A percentile compares a stretch with the other conserved stretches of the same genome.
These are phyloP conservation scores for bread wheat (Triticum aestivum) DNA, from an alignment of 176 grass and related monocot species.

Conservation along the genomic window DNA sequence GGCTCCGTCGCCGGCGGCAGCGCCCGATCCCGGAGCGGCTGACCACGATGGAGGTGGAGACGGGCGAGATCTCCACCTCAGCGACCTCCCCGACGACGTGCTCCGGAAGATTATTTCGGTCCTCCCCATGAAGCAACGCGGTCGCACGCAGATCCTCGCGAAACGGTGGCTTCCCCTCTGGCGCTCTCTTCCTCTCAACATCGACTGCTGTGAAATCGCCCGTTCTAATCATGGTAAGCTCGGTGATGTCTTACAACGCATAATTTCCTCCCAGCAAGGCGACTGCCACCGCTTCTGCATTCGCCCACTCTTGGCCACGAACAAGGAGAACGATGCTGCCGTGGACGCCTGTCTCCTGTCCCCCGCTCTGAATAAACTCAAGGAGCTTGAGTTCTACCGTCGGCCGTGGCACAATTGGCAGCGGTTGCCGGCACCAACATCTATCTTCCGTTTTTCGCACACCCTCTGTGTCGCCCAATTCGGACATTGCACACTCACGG, in stretches of 20 bases:
- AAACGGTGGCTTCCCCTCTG: not conserved
- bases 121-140: not conserved
- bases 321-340: not conserved
- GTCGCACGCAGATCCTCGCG: not conserved
- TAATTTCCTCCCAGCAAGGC: not conserved
- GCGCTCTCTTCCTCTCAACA: not conserved
- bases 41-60: not conserved
- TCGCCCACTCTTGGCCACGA: not conserved
- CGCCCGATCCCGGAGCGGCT: not conserved
- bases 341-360: not conserved
- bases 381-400: not conserved
- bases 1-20: not conserved
- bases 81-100: not conserved
- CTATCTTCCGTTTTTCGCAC: conserved; percentile 19
- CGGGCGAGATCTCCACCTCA: not conserved
- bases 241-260: not conserved
- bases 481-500: not conserved
- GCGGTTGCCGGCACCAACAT: not conserved
- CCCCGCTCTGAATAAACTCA: not conserved
- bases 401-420: not conserved
- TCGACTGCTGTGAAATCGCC: not conserved
- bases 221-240: not conserved
- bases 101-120: not conserved
- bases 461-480: not conserved
- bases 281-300: not conserved